Conservation (phyloP, 2,329 filamentous ascomycete species). For the Cephalotrichum gorgonifer region DNA sequence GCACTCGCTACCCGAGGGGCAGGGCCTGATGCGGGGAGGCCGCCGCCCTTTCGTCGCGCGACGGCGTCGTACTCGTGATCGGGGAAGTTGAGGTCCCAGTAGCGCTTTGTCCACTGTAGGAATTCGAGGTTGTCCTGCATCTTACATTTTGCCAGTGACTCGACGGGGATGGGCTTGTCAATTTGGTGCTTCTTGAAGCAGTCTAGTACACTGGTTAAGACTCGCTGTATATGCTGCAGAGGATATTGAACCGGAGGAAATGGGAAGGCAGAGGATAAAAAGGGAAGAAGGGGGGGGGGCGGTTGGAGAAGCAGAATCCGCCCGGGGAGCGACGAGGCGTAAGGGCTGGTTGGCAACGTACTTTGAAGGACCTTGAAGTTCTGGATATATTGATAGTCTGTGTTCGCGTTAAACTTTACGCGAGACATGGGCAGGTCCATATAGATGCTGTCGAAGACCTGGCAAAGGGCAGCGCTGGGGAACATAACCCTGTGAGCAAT, state of each 20-base stretch:
- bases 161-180: constrained; percentile 82
- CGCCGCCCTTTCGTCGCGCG: constrained; percentile 68
- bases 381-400: constrained; percentile 93
- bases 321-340: too few relatives aligned
- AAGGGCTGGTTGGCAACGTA: constrained; percentile 33
- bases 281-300: too few relatives aligned
- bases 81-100: constrained; percentile 97
- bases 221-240: too few relatives aligned
- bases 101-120: constrained; percentile 90
- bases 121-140: constrained; percentile 99
- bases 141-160: constrained; percentile 90
- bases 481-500: constrained; percentile 5
- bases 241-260: neutral
- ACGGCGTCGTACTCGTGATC: constrained; percentile 95
- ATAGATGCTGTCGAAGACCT: constrained; percentile 98
- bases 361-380: constrained; percentile 98
- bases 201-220: constrained; percentile 40
- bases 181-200: constrained; percentile 76
- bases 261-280: neutral
- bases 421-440: constrained; percentile 87
- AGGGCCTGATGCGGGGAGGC: constrained; percentile 40
- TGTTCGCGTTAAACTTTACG: constrained; percentile 97
- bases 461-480: constrained; percentile 80
- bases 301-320: too few relatives aligned
- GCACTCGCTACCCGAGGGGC: constrained; percentile 38